These are phyloP conservation scores for Daldinia eschscholtzii DNA, from an alignment of 2,329 filamentous ascomycete genomes.

Conservation along the genomic window DNA sequence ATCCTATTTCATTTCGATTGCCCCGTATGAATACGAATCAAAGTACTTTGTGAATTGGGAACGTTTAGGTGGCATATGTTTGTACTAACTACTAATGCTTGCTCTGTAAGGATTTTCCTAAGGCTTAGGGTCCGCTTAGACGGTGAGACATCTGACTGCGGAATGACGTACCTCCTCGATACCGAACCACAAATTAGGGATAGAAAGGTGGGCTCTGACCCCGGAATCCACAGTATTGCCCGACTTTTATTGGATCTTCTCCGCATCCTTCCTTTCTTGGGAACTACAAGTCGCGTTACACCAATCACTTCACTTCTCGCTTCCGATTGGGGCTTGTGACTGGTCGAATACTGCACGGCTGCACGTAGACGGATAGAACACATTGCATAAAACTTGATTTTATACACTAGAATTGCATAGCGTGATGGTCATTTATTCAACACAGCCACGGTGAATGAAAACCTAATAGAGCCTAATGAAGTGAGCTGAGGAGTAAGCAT, in stretches of 20 bases:
- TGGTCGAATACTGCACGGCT: background rate
- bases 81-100: background rate
- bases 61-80: constrained; percentile 10
- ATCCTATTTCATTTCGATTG: constrained; percentile 9
- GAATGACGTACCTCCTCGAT: constrained; percentile 32
- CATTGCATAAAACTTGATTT: constrained; percentile 9
- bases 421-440: background rate
- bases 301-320: constrained; percentile 13
- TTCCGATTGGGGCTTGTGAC: constrained; percentile 15
- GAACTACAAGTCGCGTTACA: constrained; percentile 6
- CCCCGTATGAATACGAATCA: constrained; percentile 1
- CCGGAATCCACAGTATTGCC: constrained; percentile 12
- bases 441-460: background rate
- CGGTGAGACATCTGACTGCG: constrained; percentile 30
- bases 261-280: constrained; percentile 29
- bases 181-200: constrained; percentile 38
- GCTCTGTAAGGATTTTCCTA: constrained; percentile 2
- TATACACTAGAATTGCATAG: constrained; percentile 11
- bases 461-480: background rate
- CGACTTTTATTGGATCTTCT: constrained; percentile 26
- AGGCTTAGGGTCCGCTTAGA: constrained; percentile 25
- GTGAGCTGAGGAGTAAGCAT: background rate
- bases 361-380: background rate
- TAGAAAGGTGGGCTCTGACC: constrained; percentile 12
- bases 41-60: constrained; percentile 12